Evolutionary conservation across 805 yeast species (phyloP).

Genomic region (Myxozyma melibiosi): DNA sequence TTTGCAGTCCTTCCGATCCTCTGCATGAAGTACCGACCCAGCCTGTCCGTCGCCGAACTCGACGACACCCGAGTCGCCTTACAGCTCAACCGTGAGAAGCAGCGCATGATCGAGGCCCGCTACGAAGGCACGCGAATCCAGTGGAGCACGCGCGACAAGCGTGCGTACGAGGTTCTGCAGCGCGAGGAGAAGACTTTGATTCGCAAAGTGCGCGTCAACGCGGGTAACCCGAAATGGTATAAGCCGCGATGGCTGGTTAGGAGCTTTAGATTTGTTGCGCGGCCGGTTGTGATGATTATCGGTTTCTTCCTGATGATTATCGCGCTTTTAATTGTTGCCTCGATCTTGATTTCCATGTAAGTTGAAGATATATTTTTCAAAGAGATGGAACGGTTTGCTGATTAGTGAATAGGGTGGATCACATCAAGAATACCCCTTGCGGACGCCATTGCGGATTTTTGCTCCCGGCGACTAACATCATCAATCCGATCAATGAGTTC

Average conservation of each 20-base stretch:
- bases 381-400: neutral
- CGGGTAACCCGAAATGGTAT: slow-evolving; percentile 22
- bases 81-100: slow-evolving; percentile 36
- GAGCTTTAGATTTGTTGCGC: slow-evolving; percentile 14
- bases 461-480: slow-evolving; percentile 17
- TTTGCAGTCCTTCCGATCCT: slow-evolving; percentile 32
- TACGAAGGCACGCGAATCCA: slow-evolving; percentile 31
- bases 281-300: slow-evolving; percentile 24
- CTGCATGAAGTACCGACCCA: slow-evolving; percentile 29
- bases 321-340: slow-evolving; percentile 29
- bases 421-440: slow-evolving; percentile 29
- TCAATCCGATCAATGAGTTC: slow-evolving; percentile 32
- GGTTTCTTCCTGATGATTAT: slow-evolving; percentile 26
- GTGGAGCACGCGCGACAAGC: slow-evolving; percentile 36
- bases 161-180: slow-evolving; percentile 35
- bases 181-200: slow-evolving; percentile 36
- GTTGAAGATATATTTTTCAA: neutral
- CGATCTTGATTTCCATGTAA: slow-evolving; percentile 28
- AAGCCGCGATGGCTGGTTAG: slow-evolving; percentile 30
- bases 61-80: slow-evolving; percentile 32
- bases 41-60: slow-evolving; percentile 22
- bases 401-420: slow-evolving; percentile 22
- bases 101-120: slow-evolving; percentile 36
- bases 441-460: slow-evolving; percentile 33
- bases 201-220: slow-evolving; percentile 31